Percentiles rank a stretch among this genome's conserved stretches.
Evolutionary conservation across 805 yeast genomes (phyloP).

Genomic region (Candida vaughaniae): DNA sequence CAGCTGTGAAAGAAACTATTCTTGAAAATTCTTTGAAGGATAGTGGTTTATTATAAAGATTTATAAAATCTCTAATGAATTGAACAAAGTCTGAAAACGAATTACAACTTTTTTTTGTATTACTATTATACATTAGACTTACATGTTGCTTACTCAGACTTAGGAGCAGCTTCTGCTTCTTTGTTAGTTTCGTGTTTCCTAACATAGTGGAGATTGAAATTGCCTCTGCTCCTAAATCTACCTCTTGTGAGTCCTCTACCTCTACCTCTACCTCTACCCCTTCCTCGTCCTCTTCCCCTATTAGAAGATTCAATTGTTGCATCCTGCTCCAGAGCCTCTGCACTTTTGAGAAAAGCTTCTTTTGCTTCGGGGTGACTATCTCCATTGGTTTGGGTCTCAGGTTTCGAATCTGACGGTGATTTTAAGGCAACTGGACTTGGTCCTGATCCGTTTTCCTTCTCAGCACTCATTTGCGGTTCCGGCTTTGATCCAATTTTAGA

Average conservation of each 20-base stretch:
- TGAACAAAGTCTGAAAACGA: too few species aligned
- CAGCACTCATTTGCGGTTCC: neutral
- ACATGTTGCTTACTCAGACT: slow-evolving; percentile 1
- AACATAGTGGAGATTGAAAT: slow-evolving; percentile 26
- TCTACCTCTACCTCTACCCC: slow-evolving; percentile 18
- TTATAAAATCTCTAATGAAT: neutral
- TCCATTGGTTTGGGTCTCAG: neutral
- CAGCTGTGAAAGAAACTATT: slow-evolving; percentile 78
- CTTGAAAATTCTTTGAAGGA: slow-evolving; percentile 74
- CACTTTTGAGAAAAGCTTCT: neutral
- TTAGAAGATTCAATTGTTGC: slow-evolving; percentile 1
- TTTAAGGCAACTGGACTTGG: too few species aligned
- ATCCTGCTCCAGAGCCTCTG: neutral
- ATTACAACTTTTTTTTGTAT: neutral
- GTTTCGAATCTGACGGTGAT: neutral
- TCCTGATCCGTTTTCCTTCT: neutral
- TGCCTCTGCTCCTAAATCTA: slow-evolving; percentile 16
- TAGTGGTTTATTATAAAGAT: slow-evolving; percentile 58
- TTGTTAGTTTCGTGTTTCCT: slow-evolving; percentile 15
- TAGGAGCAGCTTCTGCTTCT: neutral
- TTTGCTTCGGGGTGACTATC: neutral
- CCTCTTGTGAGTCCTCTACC: slow-evolving; percentile 19
- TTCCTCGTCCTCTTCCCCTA: slow-evolving; percentile 11
- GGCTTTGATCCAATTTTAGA: neutral
- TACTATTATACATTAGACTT: slow-evolving; percentile 13